Evolutionary conservation across 805 yeast genomes (phyloP).

Genomic region (Nakazawaea ishiwadae): DNA sequence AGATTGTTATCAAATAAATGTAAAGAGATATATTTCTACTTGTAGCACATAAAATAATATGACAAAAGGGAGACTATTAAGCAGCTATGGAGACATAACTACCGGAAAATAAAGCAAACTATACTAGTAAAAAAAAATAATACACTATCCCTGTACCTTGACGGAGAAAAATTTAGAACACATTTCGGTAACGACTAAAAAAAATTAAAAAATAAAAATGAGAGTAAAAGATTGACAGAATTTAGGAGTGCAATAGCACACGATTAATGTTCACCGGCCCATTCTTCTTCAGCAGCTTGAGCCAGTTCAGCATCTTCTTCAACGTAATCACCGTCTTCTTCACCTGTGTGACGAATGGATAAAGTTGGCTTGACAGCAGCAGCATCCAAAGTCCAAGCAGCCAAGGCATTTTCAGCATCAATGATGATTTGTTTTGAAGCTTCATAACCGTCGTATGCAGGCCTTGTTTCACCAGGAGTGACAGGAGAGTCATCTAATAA

Average conservation of each 20-base stretch:
- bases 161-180: no score
- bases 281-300: constrained; percentile 48
- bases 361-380: constrained; percentile 82
- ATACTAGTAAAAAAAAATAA: no score
- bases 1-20: not conserved
- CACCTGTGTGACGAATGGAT: constrained; percentile 48
- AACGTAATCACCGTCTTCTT: constrained; percentile 44
- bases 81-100: no score
- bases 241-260: no score
- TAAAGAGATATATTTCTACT: not conserved
- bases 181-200: no score
- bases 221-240: no score
- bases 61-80: no score
- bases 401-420: constrained; percentile 80
- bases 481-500: constrained; percentile 81
- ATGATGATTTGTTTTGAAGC: constrained; percentile 84
- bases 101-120: no score
- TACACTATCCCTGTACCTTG: no score
- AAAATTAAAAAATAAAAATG: no score
- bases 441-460: constrained; percentile 84
- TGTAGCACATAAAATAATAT: no score
- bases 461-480: constrained; percentile 90
- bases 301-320: constrained; percentile 42
- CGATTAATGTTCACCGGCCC: constrained; percentile 34
- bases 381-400: constrained; percentile 78